Evolutionary conservation across 306 rosid species (phyloP).

Genomic region (Geum urbanum): DNA sequence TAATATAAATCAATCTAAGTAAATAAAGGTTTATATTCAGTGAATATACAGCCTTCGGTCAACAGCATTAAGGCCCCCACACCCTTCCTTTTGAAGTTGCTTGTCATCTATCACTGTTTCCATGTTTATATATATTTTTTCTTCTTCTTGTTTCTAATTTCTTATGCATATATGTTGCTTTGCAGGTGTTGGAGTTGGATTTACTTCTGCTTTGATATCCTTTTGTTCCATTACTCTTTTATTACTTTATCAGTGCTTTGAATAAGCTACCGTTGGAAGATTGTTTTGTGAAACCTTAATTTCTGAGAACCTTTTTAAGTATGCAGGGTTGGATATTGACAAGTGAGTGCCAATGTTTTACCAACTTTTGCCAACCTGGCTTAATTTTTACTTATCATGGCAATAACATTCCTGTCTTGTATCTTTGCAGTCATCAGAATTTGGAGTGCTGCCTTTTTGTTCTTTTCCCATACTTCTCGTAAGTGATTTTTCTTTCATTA

Average conservation of each 20-base stretch:
- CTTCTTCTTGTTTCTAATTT: too few species aligned
- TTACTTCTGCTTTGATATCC: slow-evolving; percentile 99
- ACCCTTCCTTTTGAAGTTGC: background rate
- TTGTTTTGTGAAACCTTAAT: slow-evolving; percentile 60
- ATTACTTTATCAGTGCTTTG: slow-evolving; percentile 10
- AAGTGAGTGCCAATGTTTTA: slow-evolving; percentile 50
- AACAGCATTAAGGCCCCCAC: background rate
- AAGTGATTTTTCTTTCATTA: slow-evolving; percentile 33
- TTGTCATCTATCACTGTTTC: background rate
- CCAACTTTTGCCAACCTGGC: slow-evolving; percentile 19
- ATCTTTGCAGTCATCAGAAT: slow-evolving; percentile 81
- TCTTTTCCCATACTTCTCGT: slow-evolving; percentile 99
- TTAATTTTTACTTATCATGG: slow-evolving; percentile 18
- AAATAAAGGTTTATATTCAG: background rate
- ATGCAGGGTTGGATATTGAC: slow-evolving; percentile 98
- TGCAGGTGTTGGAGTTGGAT: slow-evolving; percentile 98
- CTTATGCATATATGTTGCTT: slow-evolving; percentile 32
- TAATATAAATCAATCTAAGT: background rate
- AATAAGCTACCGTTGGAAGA: slow-evolving; percentile 11
- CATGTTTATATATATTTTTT: background rate
- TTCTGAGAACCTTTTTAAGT: slow-evolving; percentile 81
- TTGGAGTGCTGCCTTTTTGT: slow-evolving; percentile 98
- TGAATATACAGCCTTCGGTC: slow-evolving; percentile 1
- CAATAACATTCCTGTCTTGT: slow-evolving; percentile 18
- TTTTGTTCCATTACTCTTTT: slow-evolving; percentile 33